A percentile compares a stretch with the other conserved stretches of the same genome.
phyloP scores from a whole-genome alignment of 192 early-diverging fungal species.

The Coemansia interrupta region DNA sequence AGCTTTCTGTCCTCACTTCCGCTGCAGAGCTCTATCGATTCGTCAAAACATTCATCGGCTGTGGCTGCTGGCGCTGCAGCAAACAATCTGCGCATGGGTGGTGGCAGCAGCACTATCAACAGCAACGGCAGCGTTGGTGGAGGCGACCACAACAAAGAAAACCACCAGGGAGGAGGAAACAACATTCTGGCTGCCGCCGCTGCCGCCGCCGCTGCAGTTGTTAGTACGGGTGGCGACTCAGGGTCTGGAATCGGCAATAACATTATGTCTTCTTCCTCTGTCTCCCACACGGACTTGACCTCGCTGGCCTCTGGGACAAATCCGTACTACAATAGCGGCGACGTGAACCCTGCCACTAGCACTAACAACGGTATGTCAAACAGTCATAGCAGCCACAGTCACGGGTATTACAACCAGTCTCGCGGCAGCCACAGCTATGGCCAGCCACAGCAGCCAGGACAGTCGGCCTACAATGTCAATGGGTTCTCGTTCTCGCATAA shows the following conservation, averaged over 20 bases:
- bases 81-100: conserved; percentile 10
- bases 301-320: conserved; percentile 6
- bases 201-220: conserved; percentile 33
- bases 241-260: conserved; percentile 10
- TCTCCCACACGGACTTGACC: conserved; percentile 7
- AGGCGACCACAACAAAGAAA: conserved; percentile 7
- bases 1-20: conserved; percentile 44
- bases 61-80: conserved; percentile 16
- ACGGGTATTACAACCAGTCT: conserved; percentile 7
- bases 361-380: too few species aligned
- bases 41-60: conserved; percentile 36
- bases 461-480: conserved; percentile 12
- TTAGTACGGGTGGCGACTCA: not conserved
- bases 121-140: not conserved
- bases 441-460: conserved; percentile 7
- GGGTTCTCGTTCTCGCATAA: conserved; percentile 18
- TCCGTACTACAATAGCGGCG: conserved; percentile 3
- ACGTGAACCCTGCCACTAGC: not conserved
- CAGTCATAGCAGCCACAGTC: not conserved
- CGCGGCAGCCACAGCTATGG: conserved; percentile 2
- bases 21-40: conserved; percentile 14
- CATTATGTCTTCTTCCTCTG: conserved; percentile 1
- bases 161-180: conserved; percentile 1
- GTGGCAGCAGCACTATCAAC: conserved; percentile 2
- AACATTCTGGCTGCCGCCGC: conserved; percentile 25